Percentiles rank a stretch among this genome's conserved stretches.
Conservation (phyloP, 2,329 filamentous ascomycete species). For the Xylaria sp. region DNA sequence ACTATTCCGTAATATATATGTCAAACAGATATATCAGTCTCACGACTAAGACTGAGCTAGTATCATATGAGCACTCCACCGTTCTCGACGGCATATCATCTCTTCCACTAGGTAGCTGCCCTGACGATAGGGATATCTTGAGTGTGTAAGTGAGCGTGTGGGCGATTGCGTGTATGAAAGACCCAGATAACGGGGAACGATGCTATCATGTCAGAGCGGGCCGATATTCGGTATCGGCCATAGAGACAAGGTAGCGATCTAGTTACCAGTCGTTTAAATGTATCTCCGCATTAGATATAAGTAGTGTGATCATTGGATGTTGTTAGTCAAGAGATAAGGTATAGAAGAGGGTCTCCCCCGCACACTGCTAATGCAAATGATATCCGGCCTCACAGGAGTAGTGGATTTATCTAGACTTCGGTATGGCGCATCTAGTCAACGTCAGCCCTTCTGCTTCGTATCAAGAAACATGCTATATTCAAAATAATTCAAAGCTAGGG, state of each 20-base stretch:
- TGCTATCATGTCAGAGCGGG: neutral
- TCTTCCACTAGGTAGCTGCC: neutral
- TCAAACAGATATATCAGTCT: conserved; percentile 41
- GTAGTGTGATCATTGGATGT: conserved; percentile 4
- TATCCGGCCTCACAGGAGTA: neutral
- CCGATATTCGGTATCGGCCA: conserved; percentile 13
- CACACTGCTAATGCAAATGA: neutral
- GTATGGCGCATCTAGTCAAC: neutral
- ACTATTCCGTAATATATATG: conserved; percentile 32
- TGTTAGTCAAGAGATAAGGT: conserved; percentile 28
- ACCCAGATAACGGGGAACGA: neutral
- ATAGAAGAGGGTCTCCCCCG: conserved; percentile 21
- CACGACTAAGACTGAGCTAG: conserved; percentile 19
- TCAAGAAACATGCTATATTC: neutral
- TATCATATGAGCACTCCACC: conserved; percentile 21
- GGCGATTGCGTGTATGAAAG: neutral
- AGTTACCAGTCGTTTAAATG: neutral
- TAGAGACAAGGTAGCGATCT: conserved; percentile 12
- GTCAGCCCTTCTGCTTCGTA: neutral
- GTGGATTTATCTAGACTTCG: neutral
- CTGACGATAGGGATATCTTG: neutral
- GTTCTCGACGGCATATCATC: conserved; percentile 40
- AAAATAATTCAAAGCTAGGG: neutral
- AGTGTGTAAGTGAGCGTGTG: neutral
- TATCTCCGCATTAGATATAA: conserved; percentile 2